phyloP scores from a whole-genome alignment of 768 basidiomycete species.

The Tylopilus vinaceipallidus region DNA sequence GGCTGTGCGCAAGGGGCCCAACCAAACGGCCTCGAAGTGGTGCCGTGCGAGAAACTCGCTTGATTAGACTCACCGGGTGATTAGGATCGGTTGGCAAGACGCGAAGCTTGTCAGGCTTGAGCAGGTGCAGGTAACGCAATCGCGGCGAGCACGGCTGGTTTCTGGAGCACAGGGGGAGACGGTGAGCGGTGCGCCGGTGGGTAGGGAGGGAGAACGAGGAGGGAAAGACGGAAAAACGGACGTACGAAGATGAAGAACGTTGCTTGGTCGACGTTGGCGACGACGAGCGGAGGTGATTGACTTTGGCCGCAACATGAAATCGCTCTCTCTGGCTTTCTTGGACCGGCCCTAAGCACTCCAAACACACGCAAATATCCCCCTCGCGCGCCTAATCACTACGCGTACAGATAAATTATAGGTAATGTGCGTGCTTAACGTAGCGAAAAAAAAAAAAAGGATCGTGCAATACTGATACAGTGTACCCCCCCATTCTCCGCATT shows the following conservation, averaged over 20 bases:
- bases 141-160: slow-evolving; percentile 26
- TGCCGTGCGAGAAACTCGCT: not conserved
- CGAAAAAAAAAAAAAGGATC: slow-evolving; percentile 5
- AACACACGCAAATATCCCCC: slow-evolving; percentile 28
- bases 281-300: slow-evolving; percentile 30
- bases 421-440: slow-evolving; percentile 18
- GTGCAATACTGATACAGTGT: slow-evolving; percentile 35
- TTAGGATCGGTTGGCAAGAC: slow-evolving; percentile 16
- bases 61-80: slow-evolving; percentile 22
- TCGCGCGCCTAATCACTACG: slow-evolving; percentile 2
- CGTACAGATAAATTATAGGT: slow-evolving; percentile 27
- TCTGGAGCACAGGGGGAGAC: slow-evolving; percentile 21
- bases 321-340: no score
- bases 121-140: slow-evolving; percentile 23
- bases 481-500: slow-evolving; percentile 26
- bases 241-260: slow-evolving; percentile 19
- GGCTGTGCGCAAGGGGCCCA: slow-evolving; percentile 22
- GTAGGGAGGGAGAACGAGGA: not conserved
- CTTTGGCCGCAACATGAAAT: slow-evolving; percentile 29
- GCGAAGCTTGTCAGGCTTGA: slow-evolving; percentile 23
- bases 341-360: slow-evolving; percentile 36
- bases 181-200: slow-evolving; percentile 18
- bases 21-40: slow-evolving; percentile 10
- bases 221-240: slow-evolving; percentile 2
- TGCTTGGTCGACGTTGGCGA: slow-evolving; percentile 27